A percentile compares a stretch with the other conserved stretches of the same genome.
phyloP scores from a whole-genome alignment of 1,139 yeast species.

The Eremothecium cymbalariae region DNA sequence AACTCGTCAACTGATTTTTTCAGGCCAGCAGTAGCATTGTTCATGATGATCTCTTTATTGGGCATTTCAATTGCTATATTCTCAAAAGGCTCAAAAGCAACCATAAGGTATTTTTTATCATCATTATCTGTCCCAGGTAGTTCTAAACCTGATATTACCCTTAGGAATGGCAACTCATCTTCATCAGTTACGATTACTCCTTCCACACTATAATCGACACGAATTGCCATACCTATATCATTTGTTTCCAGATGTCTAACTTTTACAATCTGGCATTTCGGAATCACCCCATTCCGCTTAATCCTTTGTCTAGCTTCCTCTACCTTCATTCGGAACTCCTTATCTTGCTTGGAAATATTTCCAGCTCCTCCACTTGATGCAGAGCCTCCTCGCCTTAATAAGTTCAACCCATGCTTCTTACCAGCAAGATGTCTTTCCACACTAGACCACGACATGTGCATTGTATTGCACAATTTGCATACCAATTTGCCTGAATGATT shows the following conservation, averaged over 20 bases:
- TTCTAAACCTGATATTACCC: conserved; percentile 51
- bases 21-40: conserved; percentile 6
- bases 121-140: conserved; percentile 35
- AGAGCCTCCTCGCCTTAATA: conserved; percentile 42
- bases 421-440: conserved; percentile 55
- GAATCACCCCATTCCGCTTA: conserved; percentile 23
- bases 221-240: conserved; percentile 46
- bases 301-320: conserved; percentile 21
- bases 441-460: conserved; percentile 53
- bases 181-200: conserved; percentile 27
- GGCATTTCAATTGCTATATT: conserved; percentile 53
- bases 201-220: conserved; percentile 36
- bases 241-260: conserved; percentile 35
- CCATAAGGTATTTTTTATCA: conserved; percentile 43
- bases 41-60: conserved; percentile 24
- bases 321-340: conserved; percentile 19
- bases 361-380: conserved; percentile 6
- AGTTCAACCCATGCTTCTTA: conserved; percentile 50
- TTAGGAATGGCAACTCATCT: conserved; percentile 39
- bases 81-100: conserved; percentile 59
- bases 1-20: conserved; percentile 18
- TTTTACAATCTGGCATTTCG: conserved; percentile 22
- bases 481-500: conserved; percentile 58
- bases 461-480: conserved; percentile 55
- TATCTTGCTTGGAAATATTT: conserved; percentile 35